Evolutionary conservation across 2,329 filamentous ascomycete genomes (phyloP).

Genomic region (Paraphoma sp.): DNA sequence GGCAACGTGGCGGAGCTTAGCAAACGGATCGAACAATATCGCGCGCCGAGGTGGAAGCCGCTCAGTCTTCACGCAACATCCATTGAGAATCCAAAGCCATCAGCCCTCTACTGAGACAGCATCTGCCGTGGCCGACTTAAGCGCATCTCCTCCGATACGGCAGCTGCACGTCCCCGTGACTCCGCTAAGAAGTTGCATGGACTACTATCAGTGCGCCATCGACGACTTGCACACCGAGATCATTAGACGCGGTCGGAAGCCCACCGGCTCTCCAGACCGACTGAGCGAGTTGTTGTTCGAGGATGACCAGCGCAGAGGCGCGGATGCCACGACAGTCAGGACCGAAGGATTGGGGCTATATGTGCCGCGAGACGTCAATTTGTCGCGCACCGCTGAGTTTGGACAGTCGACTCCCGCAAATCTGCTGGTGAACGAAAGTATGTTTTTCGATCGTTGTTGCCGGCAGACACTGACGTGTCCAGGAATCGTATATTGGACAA

Average conservation of each 20-base stretch:
- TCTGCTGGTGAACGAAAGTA: constrained; percentile 29
- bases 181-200: constrained; percentile 14
- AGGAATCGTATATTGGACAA: constrained; percentile 35
- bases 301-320: constrained; percentile 26
- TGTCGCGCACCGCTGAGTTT: constrained; percentile 15
- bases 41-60: no score
- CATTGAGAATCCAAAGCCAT: no score
- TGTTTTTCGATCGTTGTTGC: not conserved
- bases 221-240: constrained; percentile 24
- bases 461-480: not conserved
- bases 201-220: constrained; percentile 31
- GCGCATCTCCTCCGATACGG: not conserved
- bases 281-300: constrained; percentile 24
- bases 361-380: constrained; percentile 3
- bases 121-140: no score
- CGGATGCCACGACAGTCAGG: constrained; percentile 26
- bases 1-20: no score
- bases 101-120: no score
- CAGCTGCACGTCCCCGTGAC: not conserved
- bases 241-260: constrained; percentile 17
- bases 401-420: constrained; percentile 10
- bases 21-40: no score
- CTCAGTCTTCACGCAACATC: not conserved
- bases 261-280: constrained; percentile 18
- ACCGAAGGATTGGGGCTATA: constrained; percentile 7